Evolutionary conservation across 495 filamentous ascomycete genomes (phyloP), one percentile per base, ranked within the genome.

Genomic region (Tuber microsphaerosporum): DNA sequence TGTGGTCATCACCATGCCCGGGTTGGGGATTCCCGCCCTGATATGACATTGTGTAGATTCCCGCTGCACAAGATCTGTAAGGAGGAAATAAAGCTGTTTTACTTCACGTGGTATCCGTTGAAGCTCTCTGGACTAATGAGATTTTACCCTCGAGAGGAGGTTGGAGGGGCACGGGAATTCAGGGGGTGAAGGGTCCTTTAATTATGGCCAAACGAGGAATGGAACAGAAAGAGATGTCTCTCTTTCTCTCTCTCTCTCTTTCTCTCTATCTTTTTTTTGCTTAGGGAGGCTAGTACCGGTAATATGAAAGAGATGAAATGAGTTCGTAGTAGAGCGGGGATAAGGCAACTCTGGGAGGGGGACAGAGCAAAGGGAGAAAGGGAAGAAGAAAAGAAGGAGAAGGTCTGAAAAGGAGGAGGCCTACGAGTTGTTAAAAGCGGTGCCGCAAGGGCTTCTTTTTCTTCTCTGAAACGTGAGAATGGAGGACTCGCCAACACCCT

Each of bases 31-130:
- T 82, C 69, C 80, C 80, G 51, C 81, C 78, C 77, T 83, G 81
- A 77, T 83, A 83, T 76, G 81, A 74, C 81, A 83, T 83, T 75
- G 65, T 75, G 69, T 75, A 72, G 76, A 75, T 75, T 75, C 70
- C 77, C 76, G 78, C 72, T 71, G 69, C 75, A 79, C 76, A 75
- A 72, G 76, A 17, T 69, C 74, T 68, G 73, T 71, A 79, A 79
- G 76, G 73, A 48, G 73, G 31, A 75, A 22, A 72, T 51, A 68
- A 71, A 75, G 31, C 73, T 71, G 46, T 73, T 71, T 73, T 68
- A 51, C 51, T 46, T 79, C 76, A 56, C 76, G 71, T 48, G 77
- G 77, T 48, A 78, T 75, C 46, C 68, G 45, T 51, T 70, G 73
- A 65, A 65, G 56, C 56, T 65, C 26, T 65, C 56, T 2, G 56